Evolutionary conservation across 768 basidiomycete species (phyloP).

Genomic region (Daedalea quercina): DNA sequence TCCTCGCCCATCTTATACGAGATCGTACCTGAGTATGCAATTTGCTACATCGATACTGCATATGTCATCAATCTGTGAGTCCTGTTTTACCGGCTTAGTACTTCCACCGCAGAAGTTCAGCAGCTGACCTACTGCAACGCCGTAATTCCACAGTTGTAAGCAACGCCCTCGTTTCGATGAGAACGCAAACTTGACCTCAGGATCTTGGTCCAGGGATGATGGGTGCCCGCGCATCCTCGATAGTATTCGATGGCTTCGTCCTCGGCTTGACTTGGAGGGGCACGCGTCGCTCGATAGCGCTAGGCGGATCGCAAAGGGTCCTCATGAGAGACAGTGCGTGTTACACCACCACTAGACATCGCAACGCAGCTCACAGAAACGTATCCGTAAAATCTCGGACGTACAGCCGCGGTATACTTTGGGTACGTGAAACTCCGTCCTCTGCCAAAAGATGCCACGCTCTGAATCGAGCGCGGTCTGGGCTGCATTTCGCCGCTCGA

Average conservation of each 20-base stretch:
- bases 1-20: background rate
- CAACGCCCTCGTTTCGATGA: no score
- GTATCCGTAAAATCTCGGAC: background rate
- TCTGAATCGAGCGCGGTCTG: no score
- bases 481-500: no score
- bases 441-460: background rate
- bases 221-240: conserved; percentile 8
- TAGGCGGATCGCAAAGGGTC: background rate
- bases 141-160: background rate
- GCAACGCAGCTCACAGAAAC: background rate
- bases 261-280: conserved; percentile 12
- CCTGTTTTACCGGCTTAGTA: no score
- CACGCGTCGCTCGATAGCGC: background rate
- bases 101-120: no score
- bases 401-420: background rate
- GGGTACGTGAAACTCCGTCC: background rate
- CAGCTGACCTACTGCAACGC: no score
- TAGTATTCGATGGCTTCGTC: conserved; percentile 11
- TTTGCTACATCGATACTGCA: background rate
- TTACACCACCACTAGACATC: background rate
- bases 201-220: conserved; percentile 7
- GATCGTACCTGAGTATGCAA: conserved; percentile 9
- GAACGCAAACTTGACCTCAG: no score
- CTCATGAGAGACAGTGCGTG: conserved; percentile 2
- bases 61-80: background rate